phyloP scores from a whole-genome alignment of 495 filamentous ascomycete species.

The Staphylotrichum tortipilum region DNA sequence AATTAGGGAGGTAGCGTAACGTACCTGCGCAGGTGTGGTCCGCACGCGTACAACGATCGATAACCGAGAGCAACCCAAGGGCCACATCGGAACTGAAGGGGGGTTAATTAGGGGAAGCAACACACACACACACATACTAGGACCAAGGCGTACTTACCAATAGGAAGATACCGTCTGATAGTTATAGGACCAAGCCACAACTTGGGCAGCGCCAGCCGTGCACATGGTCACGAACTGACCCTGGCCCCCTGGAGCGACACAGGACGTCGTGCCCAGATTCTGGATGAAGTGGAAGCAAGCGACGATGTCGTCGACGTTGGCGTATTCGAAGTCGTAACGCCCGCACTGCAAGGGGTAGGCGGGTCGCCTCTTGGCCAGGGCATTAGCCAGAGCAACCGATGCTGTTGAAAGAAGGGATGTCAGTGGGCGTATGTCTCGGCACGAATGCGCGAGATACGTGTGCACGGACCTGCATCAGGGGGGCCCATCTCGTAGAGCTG shows the following conservation, averaged over 20 bases:
- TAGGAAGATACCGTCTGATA: background rate
- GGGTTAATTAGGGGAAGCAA: background rate
- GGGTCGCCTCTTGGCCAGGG: no score
- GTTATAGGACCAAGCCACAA: background rate
- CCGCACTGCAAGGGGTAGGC: no score
- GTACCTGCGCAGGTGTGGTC: background rate
- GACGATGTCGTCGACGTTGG: background rate
- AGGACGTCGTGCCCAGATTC: background rate
- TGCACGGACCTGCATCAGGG: background rate
- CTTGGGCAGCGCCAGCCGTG: background rate
- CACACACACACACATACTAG: background rate
- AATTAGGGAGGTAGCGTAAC: background rate
- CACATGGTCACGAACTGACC: no score
- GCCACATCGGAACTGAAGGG: background rate
- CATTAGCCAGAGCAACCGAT: no score
- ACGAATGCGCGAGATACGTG: no score
- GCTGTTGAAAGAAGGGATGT: background rate
- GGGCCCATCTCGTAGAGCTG: background rate
- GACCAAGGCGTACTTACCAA: background rate
- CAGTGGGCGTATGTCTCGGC: no score
- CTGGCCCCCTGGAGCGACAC: background rate
- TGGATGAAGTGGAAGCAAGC: background rate
- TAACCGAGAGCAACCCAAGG: background rate
- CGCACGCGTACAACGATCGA: background rate
- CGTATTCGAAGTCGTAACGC: background rate